Evolutionary conservation across 1,139 yeast genomes (phyloP).

Genomic region (Fermentozyma sake): DNA sequence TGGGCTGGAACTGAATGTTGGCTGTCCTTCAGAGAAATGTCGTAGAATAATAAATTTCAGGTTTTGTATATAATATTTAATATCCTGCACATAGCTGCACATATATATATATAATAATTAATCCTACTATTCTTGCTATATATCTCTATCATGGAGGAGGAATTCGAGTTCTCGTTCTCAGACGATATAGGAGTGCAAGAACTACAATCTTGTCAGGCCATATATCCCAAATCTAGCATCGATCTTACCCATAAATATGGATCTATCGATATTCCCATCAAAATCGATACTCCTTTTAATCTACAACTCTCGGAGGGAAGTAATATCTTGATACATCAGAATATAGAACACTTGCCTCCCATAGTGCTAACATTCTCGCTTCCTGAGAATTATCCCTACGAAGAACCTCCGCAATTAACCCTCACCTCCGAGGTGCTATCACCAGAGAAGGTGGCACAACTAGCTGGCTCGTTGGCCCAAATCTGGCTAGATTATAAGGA

Average conservation of each 20-base stretch:
- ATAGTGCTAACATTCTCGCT: slow-evolving; percentile 24
- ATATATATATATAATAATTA: too few relatives aligned
- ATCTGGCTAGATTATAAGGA: slow-evolving; percentile 40
- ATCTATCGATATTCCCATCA: slow-evolving; percentile 22
- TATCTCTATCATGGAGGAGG: too few relatives aligned
- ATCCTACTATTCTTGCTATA: too few relatives aligned
- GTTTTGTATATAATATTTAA: too few relatives aligned
- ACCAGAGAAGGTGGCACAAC: slow-evolving; percentile 6
- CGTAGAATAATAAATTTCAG: too few relatives aligned
- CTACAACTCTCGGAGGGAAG: slow-evolving; percentile 5
- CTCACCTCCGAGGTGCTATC: slow-evolving; percentile 20
- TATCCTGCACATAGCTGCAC: too few relatives aligned
- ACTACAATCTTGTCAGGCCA: slow-evolving; percentile 42
- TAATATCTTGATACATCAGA: neutral
- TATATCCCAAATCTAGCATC: slow-evolving; percentile 44
- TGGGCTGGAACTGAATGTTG: too few relatives aligned
- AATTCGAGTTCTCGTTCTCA: slow-evolving; percentile 1
- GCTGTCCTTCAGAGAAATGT: too few relatives aligned
- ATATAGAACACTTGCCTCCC: slow-evolving; percentile 26
- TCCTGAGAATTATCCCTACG: slow-evolving; percentile 24
- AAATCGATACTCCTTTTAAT: slow-evolving; percentile 15
- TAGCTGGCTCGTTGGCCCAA: slow-evolving; percentile 16
- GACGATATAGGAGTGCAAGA: slow-evolving; percentile 33
- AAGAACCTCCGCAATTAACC: slow-evolving; percentile 23
- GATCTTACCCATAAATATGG: slow-evolving; percentile 16